Base-by-base conservation (phyloP, 176 grass and related monocot species). In the Stipa capillata region DNA sequence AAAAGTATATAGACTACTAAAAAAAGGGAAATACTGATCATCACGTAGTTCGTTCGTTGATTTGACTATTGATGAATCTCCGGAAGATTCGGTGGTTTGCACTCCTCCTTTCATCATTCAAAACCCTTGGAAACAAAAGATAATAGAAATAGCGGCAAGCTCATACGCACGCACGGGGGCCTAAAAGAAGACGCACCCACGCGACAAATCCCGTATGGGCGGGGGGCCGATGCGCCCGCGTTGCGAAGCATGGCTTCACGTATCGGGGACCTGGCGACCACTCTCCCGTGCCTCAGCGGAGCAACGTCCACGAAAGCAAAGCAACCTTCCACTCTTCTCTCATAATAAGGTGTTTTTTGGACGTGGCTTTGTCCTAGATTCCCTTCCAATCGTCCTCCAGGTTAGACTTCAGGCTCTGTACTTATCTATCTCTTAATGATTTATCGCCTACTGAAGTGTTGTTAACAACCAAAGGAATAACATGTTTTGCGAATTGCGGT, bases 181-280 rank as follows among this genome's bases (percentile, higher is more conserved):
- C 64, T 41, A 59, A 76, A 87, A 72, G 42, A 85, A 52, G 82
- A 72, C 78, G 73, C 73, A 85, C 77, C 72, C 41, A 77, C 28
- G 82, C 85, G 78, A 91, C 85, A 91, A 78, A 74, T 69, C 73
- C 77, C 78, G 69, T 52, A 79, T 69, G 86, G 81, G 69, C 41
- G 53, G 61, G n/a, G n/a, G 29, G 23, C 52, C 34, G 33, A 24
- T 68, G 70, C 62, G 14, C 21, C n/a, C 57, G 37, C 69, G 69
- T 52, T 59, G 41, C 80, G 47, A 50, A 28, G 61, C 69, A 84
- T 52, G 40, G 72, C 80, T 79, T 74, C 80, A 41, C 27, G 44
- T 69, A 62, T 53, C 69, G 24, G 73, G 57, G 48, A 44, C 57
- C 66, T 4, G 59, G 45, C 29, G 68, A 68, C 55, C 56, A 73